Evolutionary conservation across 257 asterid genomes (phyloP).

Genomic region (Verbascum thapsus): DNA sequence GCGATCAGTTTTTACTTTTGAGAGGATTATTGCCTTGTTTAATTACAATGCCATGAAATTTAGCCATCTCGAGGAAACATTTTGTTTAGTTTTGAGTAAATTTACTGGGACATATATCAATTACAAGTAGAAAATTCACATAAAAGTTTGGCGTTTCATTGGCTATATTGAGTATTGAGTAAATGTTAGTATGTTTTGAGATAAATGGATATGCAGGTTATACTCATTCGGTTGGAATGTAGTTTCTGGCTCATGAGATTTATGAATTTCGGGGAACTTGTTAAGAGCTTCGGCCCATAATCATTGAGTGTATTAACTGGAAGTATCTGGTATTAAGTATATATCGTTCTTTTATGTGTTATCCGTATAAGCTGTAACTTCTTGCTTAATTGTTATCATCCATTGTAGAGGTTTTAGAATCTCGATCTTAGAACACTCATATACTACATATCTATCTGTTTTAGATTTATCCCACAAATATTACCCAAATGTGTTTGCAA

Average conservation of each 20-base stretch:
- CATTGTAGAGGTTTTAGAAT: not conserved
- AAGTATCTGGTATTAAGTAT: not conserved
- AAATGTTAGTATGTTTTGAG: too few relatives aligned
- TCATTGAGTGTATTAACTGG: not conserved
- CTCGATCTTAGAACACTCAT: not conserved
- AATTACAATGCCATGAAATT: not conserved
- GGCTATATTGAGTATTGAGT: not conserved
- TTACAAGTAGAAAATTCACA: conserved; percentile 11
- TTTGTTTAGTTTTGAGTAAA: not conserved
- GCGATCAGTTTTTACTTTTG: not conserved
- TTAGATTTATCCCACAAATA: not conserved
- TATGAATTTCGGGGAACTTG: not conserved
- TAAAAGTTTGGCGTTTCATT: not conserved
- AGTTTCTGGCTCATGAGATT: not conserved
- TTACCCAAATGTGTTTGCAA: not conserved
- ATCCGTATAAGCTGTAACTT: not conserved
- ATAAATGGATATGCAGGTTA: not conserved
- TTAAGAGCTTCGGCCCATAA: not conserved
- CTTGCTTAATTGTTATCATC: not conserved
- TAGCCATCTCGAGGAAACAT: not conserved
- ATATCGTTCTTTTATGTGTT: not conserved
- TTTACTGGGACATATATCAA: conserved; percentile 25
- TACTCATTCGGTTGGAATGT: not conserved
- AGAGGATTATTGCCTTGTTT: not conserved
- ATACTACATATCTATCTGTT: not conserved